These are phyloP conservation scores for Grigorovia yakushimaensis DNA, from an alignment of 805 yeast species.

Conservation along the genomic window DNA sequence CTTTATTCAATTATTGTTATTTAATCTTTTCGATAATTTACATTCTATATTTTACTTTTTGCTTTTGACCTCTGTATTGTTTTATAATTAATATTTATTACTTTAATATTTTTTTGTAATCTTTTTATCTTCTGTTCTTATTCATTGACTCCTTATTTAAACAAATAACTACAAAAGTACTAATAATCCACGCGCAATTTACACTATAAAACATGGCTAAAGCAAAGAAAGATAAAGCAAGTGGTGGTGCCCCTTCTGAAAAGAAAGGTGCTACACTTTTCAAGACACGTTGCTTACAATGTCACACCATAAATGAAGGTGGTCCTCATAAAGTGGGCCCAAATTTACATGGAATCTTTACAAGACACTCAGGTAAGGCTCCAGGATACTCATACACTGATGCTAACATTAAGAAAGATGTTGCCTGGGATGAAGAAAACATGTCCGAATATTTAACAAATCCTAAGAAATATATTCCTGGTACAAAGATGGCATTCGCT, in stretches of 20 bases:
- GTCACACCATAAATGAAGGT: constrained; percentile 94
- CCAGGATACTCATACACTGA: constrained; percentile 94
- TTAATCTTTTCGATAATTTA: too few species aligned
- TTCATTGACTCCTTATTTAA: too few species aligned
- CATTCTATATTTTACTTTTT: too few species aligned
- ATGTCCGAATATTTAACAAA: constrained; percentile 93
- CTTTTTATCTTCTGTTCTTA: too few species aligned
- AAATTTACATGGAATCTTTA: constrained; percentile 89
- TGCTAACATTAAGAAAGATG: constrained; percentile 95
- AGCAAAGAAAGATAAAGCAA: neutral
- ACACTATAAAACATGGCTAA: too few species aligned
- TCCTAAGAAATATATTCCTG: constrained; percentile 99
- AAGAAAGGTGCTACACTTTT: constrained; percentile 96
- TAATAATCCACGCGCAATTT: neutral
- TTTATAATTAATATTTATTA: too few species aligned
- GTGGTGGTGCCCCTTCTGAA: constrained; percentile 27
- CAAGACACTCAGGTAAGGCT: constrained; percentile 87
- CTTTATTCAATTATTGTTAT: too few species aligned
- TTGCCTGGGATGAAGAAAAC: constrained; percentile 76
- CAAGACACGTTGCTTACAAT: constrained; percentile 98
- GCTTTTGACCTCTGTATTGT: too few species aligned
- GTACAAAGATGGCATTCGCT: constrained; percentile 99
- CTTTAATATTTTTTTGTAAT: too few species aligned
- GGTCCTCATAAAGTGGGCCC: constrained; percentile 99
- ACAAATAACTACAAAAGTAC: too few species aligned